phyloP scores from a whole-genome alignment of 805 yeast species.

The Candida cerambycidarum region DNA sequence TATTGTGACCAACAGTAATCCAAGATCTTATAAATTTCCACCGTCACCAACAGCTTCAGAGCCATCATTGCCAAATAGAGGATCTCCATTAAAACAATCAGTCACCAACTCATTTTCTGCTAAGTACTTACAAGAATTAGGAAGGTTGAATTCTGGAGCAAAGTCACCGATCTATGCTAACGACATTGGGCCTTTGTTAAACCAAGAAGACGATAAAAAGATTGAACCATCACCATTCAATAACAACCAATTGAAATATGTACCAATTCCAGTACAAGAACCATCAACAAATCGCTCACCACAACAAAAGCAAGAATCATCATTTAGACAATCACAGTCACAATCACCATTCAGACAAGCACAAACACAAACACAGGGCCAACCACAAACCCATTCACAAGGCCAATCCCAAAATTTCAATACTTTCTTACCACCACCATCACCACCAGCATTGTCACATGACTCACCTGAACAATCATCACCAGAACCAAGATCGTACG shows the following conservation, averaged over 20 bases:
- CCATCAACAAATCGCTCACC: conserved; percentile 19
- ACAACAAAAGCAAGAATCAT: conserved; percentile 13
- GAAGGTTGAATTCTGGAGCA: conserved; percentile 11
- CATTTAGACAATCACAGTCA: conserved; percentile 5
- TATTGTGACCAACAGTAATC: conserved; percentile 46
- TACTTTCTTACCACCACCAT: conserved; percentile 36
- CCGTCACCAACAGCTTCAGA: conserved; percentile 33
- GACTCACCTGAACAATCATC: conserved; percentile 41
- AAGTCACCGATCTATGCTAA: conserved; percentile 25
- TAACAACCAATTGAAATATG: conserved; percentile 24
- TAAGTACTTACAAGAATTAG: conserved; percentile 40
- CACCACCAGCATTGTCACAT: conserved; percentile 30
- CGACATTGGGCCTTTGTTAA: conserved; percentile 35
- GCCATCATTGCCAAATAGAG: neutral
- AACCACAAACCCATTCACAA: too few species aligned
- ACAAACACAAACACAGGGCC: too few species aligned
- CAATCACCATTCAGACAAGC: too few species aligned
- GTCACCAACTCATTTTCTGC: conserved; percentile 35
- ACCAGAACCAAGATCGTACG: conserved; percentile 29
- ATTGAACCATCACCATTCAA: conserved; percentile 3
- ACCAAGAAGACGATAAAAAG: conserved; percentile 5
- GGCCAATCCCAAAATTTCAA: conserved; percentile 2
- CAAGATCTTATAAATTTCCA: conserved; percentile 59
- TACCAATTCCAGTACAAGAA: conserved; percentile 43
- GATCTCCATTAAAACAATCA: conserved; percentile 4